Percentiles rank a stretch among this genome's conserved stretches.
These are phyloP conservation scores for Trichoderma brevicompactum DNA, from an alignment of 2,329 filamentous ascomycete species.

Conservation along the genomic window DNA sequence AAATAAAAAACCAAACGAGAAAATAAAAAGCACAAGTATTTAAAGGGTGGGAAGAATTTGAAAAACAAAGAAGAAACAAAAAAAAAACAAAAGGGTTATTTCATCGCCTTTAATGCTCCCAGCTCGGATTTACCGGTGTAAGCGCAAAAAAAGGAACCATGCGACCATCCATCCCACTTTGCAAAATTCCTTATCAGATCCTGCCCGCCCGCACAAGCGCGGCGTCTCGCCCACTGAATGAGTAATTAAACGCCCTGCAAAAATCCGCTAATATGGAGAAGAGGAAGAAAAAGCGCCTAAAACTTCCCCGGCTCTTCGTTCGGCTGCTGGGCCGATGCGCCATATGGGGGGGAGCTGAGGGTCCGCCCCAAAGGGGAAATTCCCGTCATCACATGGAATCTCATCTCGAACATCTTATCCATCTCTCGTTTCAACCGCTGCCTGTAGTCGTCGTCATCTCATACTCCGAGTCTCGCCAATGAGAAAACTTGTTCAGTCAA, in stretches of 20 bases:
- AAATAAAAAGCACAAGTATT: not conserved
- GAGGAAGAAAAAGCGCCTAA: too few species aligned
- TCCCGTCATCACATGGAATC: constrained; percentile 21
- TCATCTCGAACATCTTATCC: too few species aligned
- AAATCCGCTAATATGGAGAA: too few species aligned
- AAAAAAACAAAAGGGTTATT: not conserved
- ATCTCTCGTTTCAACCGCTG: not conserved
- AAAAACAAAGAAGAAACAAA: not conserved
- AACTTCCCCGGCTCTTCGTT: too few species aligned
- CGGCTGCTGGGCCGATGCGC: constrained; percentile 1
- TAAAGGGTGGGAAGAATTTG: not conserved
- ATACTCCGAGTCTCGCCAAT: too few species aligned
- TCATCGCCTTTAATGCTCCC: not conserved
- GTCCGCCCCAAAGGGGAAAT: constrained; percentile 11
- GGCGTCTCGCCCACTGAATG: constrained; percentile 2
- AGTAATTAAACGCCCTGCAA: not conserved
- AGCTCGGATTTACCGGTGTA: constrained; percentile 20
- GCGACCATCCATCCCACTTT: not conserved
- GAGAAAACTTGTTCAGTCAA: too few species aligned
- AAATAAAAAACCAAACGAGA: not conserved
- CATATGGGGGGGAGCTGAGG: not conserved
- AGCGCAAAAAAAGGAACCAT: not conserved
- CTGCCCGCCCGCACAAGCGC: not conserved
- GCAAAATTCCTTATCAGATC: constrained; percentile 24
- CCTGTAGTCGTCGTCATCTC: too few species aligned